phyloP scores from a whole-genome alignment of 495 filamentous ascomycete species.

The Neurospora sublineolata region DNA sequence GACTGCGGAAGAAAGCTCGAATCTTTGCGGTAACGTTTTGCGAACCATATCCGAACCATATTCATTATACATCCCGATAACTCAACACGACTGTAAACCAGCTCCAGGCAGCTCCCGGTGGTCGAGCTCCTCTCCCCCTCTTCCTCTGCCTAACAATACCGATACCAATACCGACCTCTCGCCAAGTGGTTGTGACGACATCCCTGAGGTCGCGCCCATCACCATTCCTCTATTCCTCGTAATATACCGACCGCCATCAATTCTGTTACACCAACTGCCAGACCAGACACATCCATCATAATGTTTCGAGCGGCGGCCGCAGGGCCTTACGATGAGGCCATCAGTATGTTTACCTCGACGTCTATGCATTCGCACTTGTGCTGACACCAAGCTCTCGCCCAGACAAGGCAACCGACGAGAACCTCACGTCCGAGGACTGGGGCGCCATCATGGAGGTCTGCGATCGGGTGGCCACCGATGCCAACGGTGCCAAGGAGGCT shows the following conservation, averaged over 20 bases:
- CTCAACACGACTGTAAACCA: neutral
- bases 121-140: neutral
- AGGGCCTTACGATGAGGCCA: slow-evolving; percentile 40
- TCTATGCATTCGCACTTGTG: neutral
- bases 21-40: neutral
- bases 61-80: neutral
- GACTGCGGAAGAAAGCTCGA: neutral
- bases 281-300: slow-evolving; percentile 9
- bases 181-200: neutral
- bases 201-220: neutral
- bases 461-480: slow-evolving; percentile 62
- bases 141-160: neutral
- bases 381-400: slow-evolving; percentile 3
- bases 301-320: slow-evolving; percentile 43
- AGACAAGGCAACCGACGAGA: slow-evolving; percentile 99
- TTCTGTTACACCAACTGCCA: neutral
- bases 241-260: neutral
- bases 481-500: slow-evolving; percentile 71
- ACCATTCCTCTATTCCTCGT: neutral
- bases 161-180: neutral
- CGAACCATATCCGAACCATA: neutral
- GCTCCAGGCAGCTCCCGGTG: neutral
- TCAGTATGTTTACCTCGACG: slow-evolving; percentile 26
- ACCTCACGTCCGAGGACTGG: slow-evolving; percentile 96
- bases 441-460: slow-evolving; percentile 97